Conservation (phyloP, 1,284 basidiomycete genomes). For the Cryptococcus sp. region DNA sequence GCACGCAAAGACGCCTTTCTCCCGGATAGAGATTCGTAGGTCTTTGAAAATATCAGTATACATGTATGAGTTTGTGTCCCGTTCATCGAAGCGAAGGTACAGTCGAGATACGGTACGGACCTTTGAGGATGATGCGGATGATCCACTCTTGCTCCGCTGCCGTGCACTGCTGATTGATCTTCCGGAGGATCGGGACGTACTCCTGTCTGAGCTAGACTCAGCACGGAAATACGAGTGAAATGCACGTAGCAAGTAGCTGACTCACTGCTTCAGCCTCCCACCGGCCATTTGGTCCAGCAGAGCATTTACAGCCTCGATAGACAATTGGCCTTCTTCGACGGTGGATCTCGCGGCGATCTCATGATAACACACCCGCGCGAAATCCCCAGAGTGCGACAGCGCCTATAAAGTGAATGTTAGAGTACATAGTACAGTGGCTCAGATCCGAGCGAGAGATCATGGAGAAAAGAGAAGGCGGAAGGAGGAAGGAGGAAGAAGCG, state of each 20-base stretch:
- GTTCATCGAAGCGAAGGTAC: neutral
- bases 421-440: neutral
- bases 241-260: neutral
- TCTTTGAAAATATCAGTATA: constrained; percentile 33
- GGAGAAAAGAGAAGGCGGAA: neutral
- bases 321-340: constrained; percentile 70
- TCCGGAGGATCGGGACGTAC: constrained; percentile 71
- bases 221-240: too few relatives aligned
- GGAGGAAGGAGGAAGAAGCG: constrained; percentile 3
- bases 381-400: constrained; percentile 65
- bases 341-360: constrained; percentile 82
- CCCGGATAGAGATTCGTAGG: constrained; percentile 57
- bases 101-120: constrained; percentile 16
- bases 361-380: constrained; percentile 78
- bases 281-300: constrained; percentile 68
- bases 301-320: constrained; percentile 76
- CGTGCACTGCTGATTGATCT: constrained; percentile 74
- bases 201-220: constrained; percentile 59
- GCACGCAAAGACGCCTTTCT: constrained; percentile 80
- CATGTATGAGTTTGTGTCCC: too few relatives aligned
- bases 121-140: constrained; percentile 88
- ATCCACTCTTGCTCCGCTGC: constrained; percentile 88
- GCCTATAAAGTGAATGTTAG: constrained; percentile 3
- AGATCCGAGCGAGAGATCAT: neutral
- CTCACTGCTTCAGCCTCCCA: constrained; percentile 37